Percentiles rank a stretch among this genome's conserved stretches.
These are phyloP conservation scores for Crucihimalaya himalaica DNA, from an alignment of 345 rosid genomes.

Conservation along the genomic window DNA sequence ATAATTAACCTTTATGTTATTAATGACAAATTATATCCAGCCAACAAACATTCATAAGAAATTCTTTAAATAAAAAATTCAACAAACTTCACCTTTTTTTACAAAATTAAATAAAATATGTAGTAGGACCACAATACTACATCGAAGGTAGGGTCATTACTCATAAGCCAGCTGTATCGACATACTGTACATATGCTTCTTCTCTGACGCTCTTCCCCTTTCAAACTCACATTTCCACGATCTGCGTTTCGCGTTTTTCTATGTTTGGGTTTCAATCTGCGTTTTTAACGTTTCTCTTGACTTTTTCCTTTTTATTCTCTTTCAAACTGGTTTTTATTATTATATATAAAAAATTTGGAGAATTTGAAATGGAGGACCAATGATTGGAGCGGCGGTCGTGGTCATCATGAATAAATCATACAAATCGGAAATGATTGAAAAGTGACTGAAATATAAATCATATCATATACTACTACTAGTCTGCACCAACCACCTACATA, in stretches of 20 bases:
- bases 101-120: neutral
- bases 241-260: constrained; percentile 39
- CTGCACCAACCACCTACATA: constrained; percentile 21
- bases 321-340: neutral
- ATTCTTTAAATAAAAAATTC: constrained; percentile 31
- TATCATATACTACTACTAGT: neutral
- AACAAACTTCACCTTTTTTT: constrained; percentile 24
- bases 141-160: constrained; percentile 40
- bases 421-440: constrained; percentile 42
- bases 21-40: constrained; percentile 42
- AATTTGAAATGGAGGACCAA: constrained; percentile 32
- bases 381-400: constrained; percentile 45
- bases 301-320: constrained; percentile 4
- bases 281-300: constrained; percentile 30
- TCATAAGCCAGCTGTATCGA: constrained; percentile 41
- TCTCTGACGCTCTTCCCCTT: constrained; percentile 23
- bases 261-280: constrained; percentile 5
- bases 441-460: constrained; percentile 21
- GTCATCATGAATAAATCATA: constrained; percentile 44
- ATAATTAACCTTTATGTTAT: constrained; percentile 13
- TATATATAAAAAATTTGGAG: neutral
- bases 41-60: constrained; percentile 43
- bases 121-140: constrained; percentile 33
- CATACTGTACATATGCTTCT: constrained; percentile 35
- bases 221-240: constrained; percentile 26